Percentiles rank a stretch among this genome's conserved stretches.
These are phyloP conservation scores for Fusarium mundagurra DNA, from an alignment of 2,329 filamentous ascomycete species.

Conservation along the genomic window DNA sequence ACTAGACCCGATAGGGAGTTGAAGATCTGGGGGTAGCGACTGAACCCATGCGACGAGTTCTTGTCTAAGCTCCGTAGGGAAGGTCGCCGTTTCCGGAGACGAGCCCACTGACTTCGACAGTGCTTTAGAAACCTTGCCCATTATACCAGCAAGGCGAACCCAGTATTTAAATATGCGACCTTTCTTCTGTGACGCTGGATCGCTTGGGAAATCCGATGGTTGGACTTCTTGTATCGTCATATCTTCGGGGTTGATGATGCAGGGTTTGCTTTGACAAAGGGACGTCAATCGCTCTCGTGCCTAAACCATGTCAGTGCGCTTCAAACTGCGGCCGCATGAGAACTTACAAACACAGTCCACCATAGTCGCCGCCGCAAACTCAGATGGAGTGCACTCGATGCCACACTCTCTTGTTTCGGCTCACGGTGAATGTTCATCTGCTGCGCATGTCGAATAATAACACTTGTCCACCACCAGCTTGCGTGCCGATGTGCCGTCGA, in stretches of 20 bases:
- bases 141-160: conserved; percentile 52
- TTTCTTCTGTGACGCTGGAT: conserved; percentile 44
- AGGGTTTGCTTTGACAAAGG: conserved; percentile 55
- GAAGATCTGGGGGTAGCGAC: conserved; percentile 22
- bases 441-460: conserved; percentile 55
- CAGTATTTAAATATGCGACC: conserved; percentile 55
- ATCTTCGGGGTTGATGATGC: conserved; percentile 54
- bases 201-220: conserved; percentile 51
- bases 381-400: neutral
- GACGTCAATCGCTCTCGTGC: conserved; percentile 46
- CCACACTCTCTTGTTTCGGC: conserved; percentile 32
- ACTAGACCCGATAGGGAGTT: conserved; percentile 17
- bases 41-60: conserved; percentile 34
- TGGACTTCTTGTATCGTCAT: conserved; percentile 52
- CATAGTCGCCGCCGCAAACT: conserved; percentile 28
- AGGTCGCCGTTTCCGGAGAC: neutral
- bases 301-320: neutral
- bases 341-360: conserved; percentile 37
- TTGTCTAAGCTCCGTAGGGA: conserved; percentile 24
- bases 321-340: accelerated
- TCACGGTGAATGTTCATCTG: conserved; percentile 57
- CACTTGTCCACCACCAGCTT: conserved; percentile 58
- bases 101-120: conserved; percentile 37
- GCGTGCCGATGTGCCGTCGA: conserved; percentile 51
- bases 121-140: conserved; percentile 52